Evolutionary conservation across 768 basidiomycete genomes (phyloP).

Genomic region (Porpolomopsis calyptriformis): DNA sequence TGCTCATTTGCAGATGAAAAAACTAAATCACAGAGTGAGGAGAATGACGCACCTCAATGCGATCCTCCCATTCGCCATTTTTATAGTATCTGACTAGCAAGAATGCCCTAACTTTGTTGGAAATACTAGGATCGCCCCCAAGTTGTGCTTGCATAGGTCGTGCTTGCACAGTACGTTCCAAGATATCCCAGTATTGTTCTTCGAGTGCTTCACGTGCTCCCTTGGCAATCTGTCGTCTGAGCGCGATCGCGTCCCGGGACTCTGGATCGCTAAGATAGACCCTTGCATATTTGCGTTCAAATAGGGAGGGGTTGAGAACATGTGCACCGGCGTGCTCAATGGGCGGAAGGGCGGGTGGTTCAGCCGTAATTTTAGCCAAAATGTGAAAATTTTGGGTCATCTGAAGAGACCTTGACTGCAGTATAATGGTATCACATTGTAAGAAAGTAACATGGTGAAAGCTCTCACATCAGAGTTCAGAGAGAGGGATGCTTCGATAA

Average conservation of each 20-base stretch:
- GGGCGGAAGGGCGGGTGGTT: conserved; percentile 66
- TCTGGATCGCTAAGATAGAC: conserved; percentile 62
- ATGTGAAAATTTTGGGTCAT: conserved; percentile 64
- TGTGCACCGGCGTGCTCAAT: conserved; percentile 73
- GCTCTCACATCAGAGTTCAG: conserved; percentile 45
- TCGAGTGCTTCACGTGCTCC: conserved; percentile 79
- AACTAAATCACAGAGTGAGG: background rate
- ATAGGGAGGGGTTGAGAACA: conserved; percentile 67
- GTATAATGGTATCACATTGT: conserved; percentile 2
- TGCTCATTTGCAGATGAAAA: conserved; percentile 21
- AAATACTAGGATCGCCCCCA: conserved; percentile 83
- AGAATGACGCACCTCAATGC: conserved; percentile 61
- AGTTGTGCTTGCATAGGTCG: conserved; percentile 76
- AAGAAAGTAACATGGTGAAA: background rate
- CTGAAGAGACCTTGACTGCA: conserved; percentile 42
- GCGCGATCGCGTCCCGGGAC: conserved; percentile 50
- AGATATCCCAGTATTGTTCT: conserved; percentile 76
- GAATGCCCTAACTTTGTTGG: conserved; percentile 86
- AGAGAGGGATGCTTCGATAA: conserved; percentile 57
- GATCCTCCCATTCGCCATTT: conserved; percentile 77
- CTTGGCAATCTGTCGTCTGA: conserved; percentile 64
- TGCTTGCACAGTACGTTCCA: conserved; percentile 75
- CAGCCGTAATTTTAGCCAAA: conserved; percentile 64
- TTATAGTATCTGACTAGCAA: conserved; percentile 70
- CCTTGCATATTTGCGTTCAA: conserved; percentile 75